Base-by-base conservation (phyloP, 441 rosid species). In the Pelargonium exstipulatum region DNA sequence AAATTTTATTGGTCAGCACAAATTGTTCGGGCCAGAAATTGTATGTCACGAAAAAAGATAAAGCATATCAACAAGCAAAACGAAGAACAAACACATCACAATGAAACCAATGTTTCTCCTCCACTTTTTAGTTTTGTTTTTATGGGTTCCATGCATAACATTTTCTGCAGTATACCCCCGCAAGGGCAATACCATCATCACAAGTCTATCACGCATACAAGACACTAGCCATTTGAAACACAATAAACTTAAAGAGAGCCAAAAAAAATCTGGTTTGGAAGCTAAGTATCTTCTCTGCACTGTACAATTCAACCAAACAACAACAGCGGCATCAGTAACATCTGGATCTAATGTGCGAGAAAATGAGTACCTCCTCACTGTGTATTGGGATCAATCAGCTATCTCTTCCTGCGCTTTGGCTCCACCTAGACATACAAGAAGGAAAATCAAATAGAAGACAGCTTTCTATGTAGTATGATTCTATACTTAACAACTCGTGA, bases 401-500 rank as follows among this genome's bases (percentile, higher is more conserved):
- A 86, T 78, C 88, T 83, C 81, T 86, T 90, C 65, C 91, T 82
- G 42, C 96, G 89, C 83, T 90, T 90, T 1, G 91, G 62, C 73
- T 88, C 96, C 78, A 82, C 93, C 96, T 86, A 74, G 64, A 71
- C 10, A 66, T 74, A 43, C 40, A 64, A 68, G 20, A 69, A 63
- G 73, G 18, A 40, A 42, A 29, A 35, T 49, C 16, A 49, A 53
- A 16, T 5, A 16, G 61, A 53, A 16, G 20, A n/a, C n/a, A n/a
- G n/a, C n/a, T n/a, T 20, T 53, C 24, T 53, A 17, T 53, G 60
- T 17, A 17, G 10, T 2, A 5, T 53, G 60, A 53, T 53, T 16
- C 7, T 12, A 48, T 53, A 53, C 60, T 16, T 53, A 17, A 53
- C 22, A n/a, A 48, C 42, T 53, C 8, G 24, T 53, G 5, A 17